Evolutionary conservation across 2,329 filamentous ascomycete species (phyloP).

Genomic region (Fusarium setosum): DNA sequence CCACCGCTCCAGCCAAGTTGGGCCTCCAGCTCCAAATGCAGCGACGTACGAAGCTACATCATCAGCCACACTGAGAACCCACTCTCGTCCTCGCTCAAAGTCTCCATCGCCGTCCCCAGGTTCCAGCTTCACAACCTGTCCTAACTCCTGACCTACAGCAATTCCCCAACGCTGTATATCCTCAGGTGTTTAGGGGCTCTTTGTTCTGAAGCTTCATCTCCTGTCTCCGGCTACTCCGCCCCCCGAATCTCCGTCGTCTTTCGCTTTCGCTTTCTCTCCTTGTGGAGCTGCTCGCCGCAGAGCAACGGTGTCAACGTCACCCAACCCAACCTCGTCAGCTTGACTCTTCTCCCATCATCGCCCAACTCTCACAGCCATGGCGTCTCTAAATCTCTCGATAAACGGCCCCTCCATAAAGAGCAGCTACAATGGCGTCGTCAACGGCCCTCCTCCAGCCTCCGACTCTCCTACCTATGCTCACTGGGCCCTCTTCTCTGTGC

Average conservation of each 20-base stretch:
- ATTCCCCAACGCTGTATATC: conserved; percentile 17
- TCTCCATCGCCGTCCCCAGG: conserved; percentile 26
- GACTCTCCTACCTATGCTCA: conserved; percentile 86
- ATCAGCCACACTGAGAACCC: conserved; percentile 40
- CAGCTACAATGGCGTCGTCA: conserved; percentile 74
- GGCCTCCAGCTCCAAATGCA: conserved; percentile 25
- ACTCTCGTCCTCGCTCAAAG: conserved; percentile 12
- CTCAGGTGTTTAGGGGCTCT: conserved; percentile 18
- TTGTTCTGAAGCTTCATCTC: conserved; percentile 1
- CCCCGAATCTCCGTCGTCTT: conserved; percentile 25
- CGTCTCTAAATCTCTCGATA: conserved; percentile 81
- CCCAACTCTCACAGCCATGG: conserved; percentile 64
- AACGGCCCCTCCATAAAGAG: conserved; percentile 88
- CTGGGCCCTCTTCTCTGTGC: conserved; percentile 95
- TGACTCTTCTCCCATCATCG: conserved; percentile 31
- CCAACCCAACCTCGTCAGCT: conserved; percentile 26
- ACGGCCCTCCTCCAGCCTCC: conserved; percentile 60
- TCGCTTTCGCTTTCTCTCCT: conserved; percentile 12
- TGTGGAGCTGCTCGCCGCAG: conserved; percentile 45
- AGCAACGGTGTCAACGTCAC: conserved; percentile 45
- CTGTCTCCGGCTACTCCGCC: conserved; percentile 21
- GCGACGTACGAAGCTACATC: conserved; percentile 37
- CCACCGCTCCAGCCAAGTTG: conserved; percentile 26
- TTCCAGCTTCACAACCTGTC: conserved; percentile 30
- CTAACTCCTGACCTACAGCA: conserved; percentile 25